Evolutionary conservation across 768 basidiomycete genomes (phyloP), one percentile per base, ranked within the genome.

Genomic region (Ramaria sp.): DNA sequence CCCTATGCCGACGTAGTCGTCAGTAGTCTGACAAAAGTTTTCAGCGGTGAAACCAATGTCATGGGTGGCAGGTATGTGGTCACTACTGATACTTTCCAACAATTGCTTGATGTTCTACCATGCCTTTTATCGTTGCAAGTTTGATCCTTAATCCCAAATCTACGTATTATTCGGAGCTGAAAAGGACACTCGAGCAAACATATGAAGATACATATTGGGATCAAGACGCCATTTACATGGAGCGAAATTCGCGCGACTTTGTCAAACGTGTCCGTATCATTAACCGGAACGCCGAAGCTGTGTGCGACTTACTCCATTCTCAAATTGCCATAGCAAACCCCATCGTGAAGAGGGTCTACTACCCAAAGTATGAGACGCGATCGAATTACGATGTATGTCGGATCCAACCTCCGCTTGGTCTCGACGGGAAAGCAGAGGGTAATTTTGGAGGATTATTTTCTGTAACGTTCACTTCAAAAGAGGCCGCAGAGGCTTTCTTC

Each of bases 191-290:
- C 25, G 59, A 60, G 0, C 58, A 60, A 12, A 62, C 60, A 1
- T 79, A 76, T 64, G 71, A 74, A 56, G 76, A 79, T 62, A 66
- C 55, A 45, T 74, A 75, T 58, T 78, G 71, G 58, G 65, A 67
- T 54, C 71, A 75, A 59, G 77, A 79, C 60, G 75, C 73, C 18
- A 71, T 79, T 41, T 73, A 71, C 63, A 70, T 79, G 69, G 77
- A 79, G 59, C 70, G 74, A 52, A 78, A 79, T 59, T 78, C 77
- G 5, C 69, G 77, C 22, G 74, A 78, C 60, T 76, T 73, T 62
- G 60, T 64, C 24, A 59, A 63, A 5, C 71, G 77, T 18, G 69
- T 74, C 52, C 63, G 67, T 49, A 59, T 61, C 37, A 73, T 75
- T 61, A 76, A 77, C 64, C 57, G 61, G 30, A 78, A 77, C 64